These are phyloP conservation scores for Dendrocalamus sinicus DNA, from an alignment of 176 grass and related monocot genomes.

Conservation along the genomic window DNA sequence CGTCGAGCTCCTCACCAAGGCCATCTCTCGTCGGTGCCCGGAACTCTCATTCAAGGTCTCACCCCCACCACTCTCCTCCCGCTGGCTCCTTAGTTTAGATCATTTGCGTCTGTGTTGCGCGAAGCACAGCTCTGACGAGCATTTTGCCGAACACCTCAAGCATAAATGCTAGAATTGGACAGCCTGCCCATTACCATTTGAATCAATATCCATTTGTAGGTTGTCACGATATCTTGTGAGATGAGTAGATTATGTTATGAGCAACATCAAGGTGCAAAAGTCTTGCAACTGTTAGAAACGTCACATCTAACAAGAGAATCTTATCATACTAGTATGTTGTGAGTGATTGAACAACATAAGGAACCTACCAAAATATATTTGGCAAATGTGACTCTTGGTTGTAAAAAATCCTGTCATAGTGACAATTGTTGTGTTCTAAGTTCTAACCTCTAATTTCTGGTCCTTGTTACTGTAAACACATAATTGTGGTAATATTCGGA, in stretches of 20 bases:
- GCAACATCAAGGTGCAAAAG: neutral
- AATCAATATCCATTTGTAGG: neutral
- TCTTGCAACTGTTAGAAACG: neutral
- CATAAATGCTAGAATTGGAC: neutral
- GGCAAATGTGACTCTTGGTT: neutral
- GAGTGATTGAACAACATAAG: neutral
- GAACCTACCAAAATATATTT: neutral
- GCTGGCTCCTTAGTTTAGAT: neutral
- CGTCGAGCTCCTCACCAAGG: constrained; percentile 58
- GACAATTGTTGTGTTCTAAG: neutral
- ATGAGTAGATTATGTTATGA: constrained; percentile 9
- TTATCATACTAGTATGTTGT: neutral
- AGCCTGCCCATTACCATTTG: neutral
- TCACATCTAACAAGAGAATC: neutral
- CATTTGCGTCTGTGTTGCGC: neutral
- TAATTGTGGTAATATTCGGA: neutral
- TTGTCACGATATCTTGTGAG: neutral
- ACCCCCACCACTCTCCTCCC: neutral
- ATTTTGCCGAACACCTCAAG: neutral
- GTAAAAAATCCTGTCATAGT: neutral
- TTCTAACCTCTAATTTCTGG: neutral
- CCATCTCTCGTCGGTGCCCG: constrained; percentile 51
- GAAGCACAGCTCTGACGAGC: neutral
- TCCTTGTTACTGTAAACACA: neutral
- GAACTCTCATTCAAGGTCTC: constrained; percentile 76